These are phyloP conservation scores for Malus hybrid DNA, from an alignment of 331 rosid genomes.

Conservation along the genomic window DNA sequence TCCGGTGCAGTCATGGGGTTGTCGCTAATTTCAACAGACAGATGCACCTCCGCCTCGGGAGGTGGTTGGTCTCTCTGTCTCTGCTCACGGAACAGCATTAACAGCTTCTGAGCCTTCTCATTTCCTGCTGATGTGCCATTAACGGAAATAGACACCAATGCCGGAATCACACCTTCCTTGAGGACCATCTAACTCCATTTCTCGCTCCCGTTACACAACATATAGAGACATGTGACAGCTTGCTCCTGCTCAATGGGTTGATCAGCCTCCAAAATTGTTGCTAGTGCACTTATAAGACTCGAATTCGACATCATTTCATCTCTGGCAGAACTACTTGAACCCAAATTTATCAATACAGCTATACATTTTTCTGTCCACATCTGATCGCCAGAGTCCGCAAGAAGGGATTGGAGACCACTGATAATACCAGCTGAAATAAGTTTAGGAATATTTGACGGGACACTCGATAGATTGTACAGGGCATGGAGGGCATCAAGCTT, in stretches of 20 bases:
- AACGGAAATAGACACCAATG: constrained; percentile 70
- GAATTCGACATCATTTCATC: constrained; percentile 47
- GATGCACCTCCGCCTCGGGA: neutral
- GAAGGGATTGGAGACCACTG: constrained; percentile 46
- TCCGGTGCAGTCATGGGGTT: constrained; percentile 40
- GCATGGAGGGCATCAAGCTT: constrained; percentile 85
- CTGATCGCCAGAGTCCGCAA: constrained; percentile 36
- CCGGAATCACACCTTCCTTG: constrained; percentile 93
- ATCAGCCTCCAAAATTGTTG: constrained; percentile 56
- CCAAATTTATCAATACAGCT: constrained; percentile 72
- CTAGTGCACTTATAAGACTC: constrained; percentile 49
- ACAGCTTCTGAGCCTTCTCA: constrained; percentile 75
- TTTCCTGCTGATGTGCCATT: constrained; percentile 83
- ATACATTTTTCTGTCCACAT: constrained; percentile 67
- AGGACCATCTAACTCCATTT: constrained; percentile 72
- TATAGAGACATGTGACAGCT: constrained; percentile 68
- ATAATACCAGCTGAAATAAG: constrained; percentile 63
- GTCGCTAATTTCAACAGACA: constrained; percentile 30
- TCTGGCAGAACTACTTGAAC: constrained; percentile 50
- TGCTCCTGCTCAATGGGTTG: constrained; percentile 79
- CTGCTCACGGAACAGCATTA: constrained; percentile 81
- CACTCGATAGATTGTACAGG: constrained; percentile 71
- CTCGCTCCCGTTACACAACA: constrained; percentile 64
- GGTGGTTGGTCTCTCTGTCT: constrained; percentile 66
- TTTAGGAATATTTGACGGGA: constrained; percentile 53